Percentiles rank a stretch among this genome's conserved stretches.
These are phyloP conservation scores for Saccharomycodes ludwigii DNA, from an alignment of 805 yeast species.

Conservation along the genomic window DNA sequence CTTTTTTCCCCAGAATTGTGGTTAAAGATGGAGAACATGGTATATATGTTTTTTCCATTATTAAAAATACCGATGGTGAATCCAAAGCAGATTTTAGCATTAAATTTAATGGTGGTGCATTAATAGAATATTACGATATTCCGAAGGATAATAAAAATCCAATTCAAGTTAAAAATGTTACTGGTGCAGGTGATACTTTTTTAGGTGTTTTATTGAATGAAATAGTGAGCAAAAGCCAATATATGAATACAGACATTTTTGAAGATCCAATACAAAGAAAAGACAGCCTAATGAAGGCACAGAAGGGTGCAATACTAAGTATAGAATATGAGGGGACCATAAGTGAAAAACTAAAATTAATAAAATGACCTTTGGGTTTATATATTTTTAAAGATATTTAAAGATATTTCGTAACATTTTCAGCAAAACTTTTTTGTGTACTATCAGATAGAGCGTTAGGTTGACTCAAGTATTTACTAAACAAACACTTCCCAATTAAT, in stretches of 20 bases:
- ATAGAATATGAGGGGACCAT: slow-evolving; percentile 8
- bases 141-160: too few relatives aligned
- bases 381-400: background rate
- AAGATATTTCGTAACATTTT: background rate
- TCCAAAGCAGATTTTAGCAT: slow-evolving; percentile 10
- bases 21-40: slow-evolving; percentile 63
- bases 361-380: background rate
- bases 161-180: slow-evolving; percentile 46
- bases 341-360: slow-evolving; percentile 5
- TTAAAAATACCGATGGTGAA: slow-evolving; percentile 9
- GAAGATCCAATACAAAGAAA: slow-evolving; percentile 1
- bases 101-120: slow-evolving; percentile 29
- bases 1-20: slow-evolving; percentile 54
- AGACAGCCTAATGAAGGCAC: slow-evolving; percentile 6
- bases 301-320: slow-evolving; percentile 8
- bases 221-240: slow-evolving; percentile 11
- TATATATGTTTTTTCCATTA: slow-evolving; percentile 31
- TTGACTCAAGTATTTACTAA: slow-evolving; percentile 67
- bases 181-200: slow-evolving; percentile 84
- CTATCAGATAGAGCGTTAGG: slow-evolving; percentile 21
- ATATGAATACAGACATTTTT: slow-evolving; percentile 5
- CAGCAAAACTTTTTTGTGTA: slow-evolving; percentile 20
- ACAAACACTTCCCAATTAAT: slow-evolving; percentile 49
- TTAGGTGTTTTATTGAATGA: slow-evolving; percentile 49
- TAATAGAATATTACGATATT: slow-evolving; percentile 50